Evolutionary conservation across 305 asterid species (phyloP).

Genomic region (Fraxinus latifolia): DNA sequence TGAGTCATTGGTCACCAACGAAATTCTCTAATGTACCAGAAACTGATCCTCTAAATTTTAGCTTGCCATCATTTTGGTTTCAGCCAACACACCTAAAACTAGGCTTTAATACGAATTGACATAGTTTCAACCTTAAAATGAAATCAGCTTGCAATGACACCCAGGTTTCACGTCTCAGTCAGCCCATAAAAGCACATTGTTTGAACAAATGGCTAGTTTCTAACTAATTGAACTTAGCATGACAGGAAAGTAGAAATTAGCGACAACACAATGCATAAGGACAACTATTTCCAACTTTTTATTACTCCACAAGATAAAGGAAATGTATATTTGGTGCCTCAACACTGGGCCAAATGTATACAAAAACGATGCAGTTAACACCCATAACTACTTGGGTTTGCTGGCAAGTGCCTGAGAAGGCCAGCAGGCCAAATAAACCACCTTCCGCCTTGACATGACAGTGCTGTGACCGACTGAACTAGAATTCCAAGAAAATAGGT

Average conservation of each 20-base stretch:
- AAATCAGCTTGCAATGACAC: background rate
- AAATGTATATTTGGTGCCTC: background rate
- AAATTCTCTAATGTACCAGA: background rate
- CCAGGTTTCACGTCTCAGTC: background rate
- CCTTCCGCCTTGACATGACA: background rate
- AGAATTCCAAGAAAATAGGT: background rate
- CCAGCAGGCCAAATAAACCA: background rate
- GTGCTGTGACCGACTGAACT: background rate
- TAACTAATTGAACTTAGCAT: background rate
- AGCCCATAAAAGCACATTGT: background rate
- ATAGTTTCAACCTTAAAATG: background rate
- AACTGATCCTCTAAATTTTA: background rate
- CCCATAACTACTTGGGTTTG: background rate
- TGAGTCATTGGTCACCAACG: background rate
- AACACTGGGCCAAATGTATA: background rate
- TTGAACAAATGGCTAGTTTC: background rate
- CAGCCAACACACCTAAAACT: background rate
- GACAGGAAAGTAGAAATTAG: background rate
- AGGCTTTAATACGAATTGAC: background rate
- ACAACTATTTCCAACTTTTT: background rate
- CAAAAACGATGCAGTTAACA: background rate
- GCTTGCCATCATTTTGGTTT: background rate
- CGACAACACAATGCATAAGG: background rate
- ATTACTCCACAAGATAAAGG: background rate
- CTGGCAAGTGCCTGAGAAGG: background rate